Percentiles rank a stretch among this genome's conserved stretches.
These are phyloP conservation scores for Fusarium scirpi DNA, from an alignment of 2,329 filamentous ascomycete genomes.

Conservation along the genomic window DNA sequence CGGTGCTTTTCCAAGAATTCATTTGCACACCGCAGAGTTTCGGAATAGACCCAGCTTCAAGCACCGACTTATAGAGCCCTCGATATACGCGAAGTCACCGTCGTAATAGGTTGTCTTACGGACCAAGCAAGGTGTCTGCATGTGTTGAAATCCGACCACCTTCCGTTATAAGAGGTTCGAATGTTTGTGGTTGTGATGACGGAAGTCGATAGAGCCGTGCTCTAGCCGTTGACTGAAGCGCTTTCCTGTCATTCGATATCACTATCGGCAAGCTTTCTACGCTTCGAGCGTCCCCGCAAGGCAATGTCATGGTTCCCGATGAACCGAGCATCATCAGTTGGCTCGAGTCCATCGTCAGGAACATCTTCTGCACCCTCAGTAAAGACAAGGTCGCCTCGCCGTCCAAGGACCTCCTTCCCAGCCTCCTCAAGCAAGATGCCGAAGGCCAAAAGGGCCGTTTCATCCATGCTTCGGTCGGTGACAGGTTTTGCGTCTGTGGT, in stretches of 20 bases:
- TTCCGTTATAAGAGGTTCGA: slow-evolving; percentile 18
- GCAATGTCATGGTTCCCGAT: slow-evolving; percentile 44
- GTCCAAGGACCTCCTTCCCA: slow-evolving; percentile 69
- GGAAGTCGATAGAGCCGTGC: neutral
- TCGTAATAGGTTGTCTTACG: slow-evolving; percentile 2
- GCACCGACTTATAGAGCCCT: slow-evolving; percentile 5
- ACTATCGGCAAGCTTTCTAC: slow-evolving; percentile 47
- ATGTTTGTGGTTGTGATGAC: neutral
- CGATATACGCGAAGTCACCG: slow-evolving; percentile 16
- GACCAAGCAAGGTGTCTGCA: slow-evolving; percentile 19
- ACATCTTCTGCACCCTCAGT: slow-evolving; percentile 64
- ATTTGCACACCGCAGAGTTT: neutral
- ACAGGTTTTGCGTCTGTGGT: slow-evolving; percentile 48
- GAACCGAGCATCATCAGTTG: slow-evolving; percentile 31
- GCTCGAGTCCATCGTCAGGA: slow-evolving; percentile 31
- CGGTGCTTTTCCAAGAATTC: slow-evolving; percentile 3
- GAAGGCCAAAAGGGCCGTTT: slow-evolving; percentile 80
- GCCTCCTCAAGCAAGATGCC: slow-evolving; percentile 82
- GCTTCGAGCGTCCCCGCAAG: slow-evolving; percentile 48
- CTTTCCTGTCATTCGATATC: slow-evolving; percentile 25
- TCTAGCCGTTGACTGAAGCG: slow-evolving; percentile 1
- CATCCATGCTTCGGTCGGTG: slow-evolving; percentile 76
- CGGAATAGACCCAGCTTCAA: slow-evolving; percentile 6
- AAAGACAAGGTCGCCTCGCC: slow-evolving; percentile 77
- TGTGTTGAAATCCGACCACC: slow-evolving; percentile 17